Evolutionary conservation across 2,329 filamentous ascomycete species (phyloP), one percentile per base, ranked within the genome.

Genomic region (Atkinsonella hypoxylon): DNA sequence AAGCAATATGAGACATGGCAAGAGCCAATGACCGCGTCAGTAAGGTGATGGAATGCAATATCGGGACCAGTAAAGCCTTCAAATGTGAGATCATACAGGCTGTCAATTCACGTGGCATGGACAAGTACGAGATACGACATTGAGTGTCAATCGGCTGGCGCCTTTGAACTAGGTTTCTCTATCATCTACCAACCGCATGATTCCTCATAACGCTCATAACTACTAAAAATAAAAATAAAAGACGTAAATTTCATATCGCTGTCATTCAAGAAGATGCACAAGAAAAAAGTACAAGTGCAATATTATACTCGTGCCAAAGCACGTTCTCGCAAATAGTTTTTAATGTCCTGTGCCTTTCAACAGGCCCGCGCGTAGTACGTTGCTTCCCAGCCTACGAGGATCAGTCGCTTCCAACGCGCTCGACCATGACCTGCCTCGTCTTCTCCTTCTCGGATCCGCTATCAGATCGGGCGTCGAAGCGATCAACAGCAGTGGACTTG

Each of bases 401-500:
- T 31, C 9, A 17, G n/a, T 45, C 13, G 26, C 41, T 50, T 18
- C 47, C 53, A 26, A 58, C 51, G 12, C 51, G 53, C 45, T 57
- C 56, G 8, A 56, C 49, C 52, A 54, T 53, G 42, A 51, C 48
- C 17, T 45, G 41, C 47, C 54, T 51, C 8, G 39, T 30, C 52
- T 61, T 64, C 15, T 64, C 61, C 31, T 57, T 58, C 4, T 51
- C 49, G 3, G 42, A 49, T 7, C 34, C 32, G 4, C 42, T 42
- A 8, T 53, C 50, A 17, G 54, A 48, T 26, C 52, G 46, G 1
- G 54, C 56, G 48, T 62, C 62, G 5, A 66, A 6, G 2, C 57
- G 47, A 48, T 61, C 62, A 31, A 69, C 56, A n/a, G 57, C 45
- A 0, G 65, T 63, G 5, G 54, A 57, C 51, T 58, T 60, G 48